Conservation (phyloP, 768 basidiomycete genomes). For the Boletus pseudopeckii region DNA sequence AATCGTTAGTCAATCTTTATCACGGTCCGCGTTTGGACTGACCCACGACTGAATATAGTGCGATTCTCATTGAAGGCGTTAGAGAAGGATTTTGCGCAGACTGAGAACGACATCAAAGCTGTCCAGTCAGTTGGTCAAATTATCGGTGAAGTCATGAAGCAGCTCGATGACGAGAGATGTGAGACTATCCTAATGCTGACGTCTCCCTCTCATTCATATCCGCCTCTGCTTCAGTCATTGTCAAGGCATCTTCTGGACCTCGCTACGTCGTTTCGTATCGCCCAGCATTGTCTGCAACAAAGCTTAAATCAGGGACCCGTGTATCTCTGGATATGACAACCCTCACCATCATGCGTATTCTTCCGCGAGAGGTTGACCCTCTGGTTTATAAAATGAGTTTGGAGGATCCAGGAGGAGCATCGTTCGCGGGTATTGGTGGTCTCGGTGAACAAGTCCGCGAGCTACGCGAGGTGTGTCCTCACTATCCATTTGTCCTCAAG, state of each 20-base stretch:
- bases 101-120: slow-evolving; percentile 98
- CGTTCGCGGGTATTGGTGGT: slow-evolving; percentile 97
- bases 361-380: slow-evolving; percentile 97
- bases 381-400: slow-evolving; percentile 99
- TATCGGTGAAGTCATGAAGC: slow-evolving; percentile 98
- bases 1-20: slow-evolving; percentile 56
- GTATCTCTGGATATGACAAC: slow-evolving; percentile 99
- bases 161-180: slow-evolving; percentile 97
- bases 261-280: slow-evolving; percentile 98
- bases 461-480: slow-evolving; percentile 73
- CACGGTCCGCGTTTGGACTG: background rate
- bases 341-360: slow-evolving; percentile 96
- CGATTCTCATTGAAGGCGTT: slow-evolving; percentile 88
- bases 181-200: slow-evolving; percentile 29
- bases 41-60: slow-evolving; percentile 45
- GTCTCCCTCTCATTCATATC: background rate
- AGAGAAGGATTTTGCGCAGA: slow-evolving; percentile 88
- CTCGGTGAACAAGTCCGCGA: slow-evolving; percentile 95
- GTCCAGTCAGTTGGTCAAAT: slow-evolving; percentile 99
- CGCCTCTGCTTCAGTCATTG: slow-evolving; percentile 64
- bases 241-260: slow-evolving; percentile 97
- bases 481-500: background rate
- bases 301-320: slow-evolving; percentile 91
- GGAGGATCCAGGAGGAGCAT: slow-evolving; percentile 93
- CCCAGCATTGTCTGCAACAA: slow-evolving; percentile 83